These are phyloP conservation scores for Ophiostoma quercus DNA, from an alignment of 2,329 filamentous ascomycete species.

Conservation along the genomic window DNA sequence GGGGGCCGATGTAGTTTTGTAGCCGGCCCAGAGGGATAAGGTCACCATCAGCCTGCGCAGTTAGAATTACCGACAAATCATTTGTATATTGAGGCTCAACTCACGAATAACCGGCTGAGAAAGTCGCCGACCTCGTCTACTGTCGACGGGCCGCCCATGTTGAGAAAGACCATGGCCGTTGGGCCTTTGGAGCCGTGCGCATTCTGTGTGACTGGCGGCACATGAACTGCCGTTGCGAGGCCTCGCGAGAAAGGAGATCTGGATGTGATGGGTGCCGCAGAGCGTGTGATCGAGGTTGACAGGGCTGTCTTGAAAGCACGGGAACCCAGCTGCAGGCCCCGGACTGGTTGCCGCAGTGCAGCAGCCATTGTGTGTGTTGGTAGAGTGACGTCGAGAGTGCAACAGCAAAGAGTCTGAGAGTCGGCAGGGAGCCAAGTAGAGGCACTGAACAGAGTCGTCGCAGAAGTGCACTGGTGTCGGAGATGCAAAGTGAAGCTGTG, in stretches of 20 bases:
- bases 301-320: constrained; percentile 8
- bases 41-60: constrained; percentile 73
- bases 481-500: background rate
- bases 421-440: background rate
- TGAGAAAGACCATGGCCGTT: constrained; percentile 97
- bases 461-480: background rate
- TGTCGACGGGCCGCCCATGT: constrained; percentile 94
- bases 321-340: constrained; percentile 23
- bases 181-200: constrained; percentile 65
- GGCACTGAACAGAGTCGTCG: background rate
- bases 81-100: constrained; percentile 32
- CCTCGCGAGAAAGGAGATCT: constrained; percentile 32
- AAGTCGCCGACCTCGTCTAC: constrained; percentile 85
- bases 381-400: background rate
- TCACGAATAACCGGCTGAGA: constrained; percentile 83
- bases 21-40: constrained; percentile 91
- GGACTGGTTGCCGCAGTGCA: constrained; percentile 35
- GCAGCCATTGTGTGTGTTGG: constrained; percentile 28
- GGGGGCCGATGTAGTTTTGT: constrained; percentile 82
- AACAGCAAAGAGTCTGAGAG: background rate
- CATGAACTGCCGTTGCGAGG: constrained; percentile 51
- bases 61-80: background rate
- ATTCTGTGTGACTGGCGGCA: constrained; percentile 76
- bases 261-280: constrained; percentile 25
- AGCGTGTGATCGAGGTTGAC: background rate